Evolutionary conservation across 2,329 filamentous ascomycete species (phyloP).

Genomic region (Colletotrichum musicola): DNA sequence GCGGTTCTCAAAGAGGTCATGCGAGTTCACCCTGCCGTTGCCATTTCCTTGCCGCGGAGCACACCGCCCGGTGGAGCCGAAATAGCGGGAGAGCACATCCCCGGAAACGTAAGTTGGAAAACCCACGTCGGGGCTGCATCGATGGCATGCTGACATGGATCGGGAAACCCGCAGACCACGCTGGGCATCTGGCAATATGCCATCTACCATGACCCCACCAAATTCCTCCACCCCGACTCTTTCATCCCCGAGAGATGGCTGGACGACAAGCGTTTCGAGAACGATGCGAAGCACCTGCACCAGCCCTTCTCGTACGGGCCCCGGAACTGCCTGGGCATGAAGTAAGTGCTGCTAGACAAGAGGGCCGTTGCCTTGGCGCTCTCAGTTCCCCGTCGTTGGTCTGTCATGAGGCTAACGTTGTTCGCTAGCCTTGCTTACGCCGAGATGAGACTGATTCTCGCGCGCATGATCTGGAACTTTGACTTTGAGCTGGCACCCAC

Average conservation of each 20-base stretch:
- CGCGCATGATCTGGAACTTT: conserved; percentile 53
- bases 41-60: neutral
- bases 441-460: conserved; percentile 62
- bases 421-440: conserved; percentile 54
- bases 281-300: conserved; percentile 57
- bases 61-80: too few relatives aligned
- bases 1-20: conserved; percentile 54
- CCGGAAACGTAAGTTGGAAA: too few relatives aligned
- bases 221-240: conserved; percentile 48
- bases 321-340: conserved; percentile 63
- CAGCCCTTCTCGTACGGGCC: conserved; percentile 63
- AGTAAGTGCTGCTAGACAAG: conserved; percentile 50
- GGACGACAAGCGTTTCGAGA: conserved; percentile 24
- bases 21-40: conserved; percentile 50
- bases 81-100: too few relatives aligned
- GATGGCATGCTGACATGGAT: conserved; percentile 7
- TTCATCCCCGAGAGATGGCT: conserved; percentile 62
- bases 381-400: neutral
- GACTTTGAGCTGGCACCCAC: conserved; percentile 51
- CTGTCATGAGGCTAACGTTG: neutral
- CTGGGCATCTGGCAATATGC: conserved; percentile 44
- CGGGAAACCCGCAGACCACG: conserved; percentile 45
- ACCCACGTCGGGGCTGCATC: neutral
- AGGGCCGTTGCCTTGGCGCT: neutral
- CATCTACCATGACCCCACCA: conserved; percentile 45